Base-by-base conservation (phyloP, 2,329 filamentous ascomycete genomes). In the Pseudogymnoascus sp. region DNA sequence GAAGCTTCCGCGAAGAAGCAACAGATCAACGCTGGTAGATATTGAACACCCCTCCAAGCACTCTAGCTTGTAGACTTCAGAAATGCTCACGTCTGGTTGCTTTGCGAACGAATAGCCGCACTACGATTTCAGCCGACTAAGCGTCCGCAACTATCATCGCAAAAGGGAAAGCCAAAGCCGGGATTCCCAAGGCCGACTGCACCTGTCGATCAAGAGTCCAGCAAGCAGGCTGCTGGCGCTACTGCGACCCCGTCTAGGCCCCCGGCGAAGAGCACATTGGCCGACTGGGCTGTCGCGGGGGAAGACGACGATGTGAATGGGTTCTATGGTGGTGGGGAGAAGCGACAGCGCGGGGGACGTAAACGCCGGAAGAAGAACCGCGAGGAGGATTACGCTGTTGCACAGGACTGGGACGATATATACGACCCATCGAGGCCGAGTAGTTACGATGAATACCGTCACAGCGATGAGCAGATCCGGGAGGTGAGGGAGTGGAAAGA, bases 71-170 rank as follows among this genome's bases (percentile, higher is more conserved):
- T 72, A 70, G 69, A 73, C 21, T 35, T 68, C 67, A 67, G 67
- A 59, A 72, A 74, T 76, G 75, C 81, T 85, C 77, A 83, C 78
- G 74, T 76, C 70, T 67, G 68, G 67, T 65, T 69, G 68, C 64
- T 71, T 66, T 61, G 56, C 6, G 13, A 26, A 19, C 16, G 14
- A 65, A 66, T 64, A 83, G 80, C 83, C 74, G 85, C 89, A 71
- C 81, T 96, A 67, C 88, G 89, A 74, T 96, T 96, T 78, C 91
- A 96, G 74, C 91, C 91, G 61, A 92, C 92, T 68, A 90, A 90
- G 71, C 85, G 90, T 65, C 90, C 90, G 24, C 86, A 91, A 70
- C 69, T 88, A 77, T 72, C 83, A 75, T 71, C 74, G 72, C 76
- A 86, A 79, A 86, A 83, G 73, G 74, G 82, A 44, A 86, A 86